Percentiles rank a stretch among this genome's conserved stretches.
phyloP scores from a whole-genome alignment of 1,284 basidiomycete species.

The Trametes sp. region DNA sequence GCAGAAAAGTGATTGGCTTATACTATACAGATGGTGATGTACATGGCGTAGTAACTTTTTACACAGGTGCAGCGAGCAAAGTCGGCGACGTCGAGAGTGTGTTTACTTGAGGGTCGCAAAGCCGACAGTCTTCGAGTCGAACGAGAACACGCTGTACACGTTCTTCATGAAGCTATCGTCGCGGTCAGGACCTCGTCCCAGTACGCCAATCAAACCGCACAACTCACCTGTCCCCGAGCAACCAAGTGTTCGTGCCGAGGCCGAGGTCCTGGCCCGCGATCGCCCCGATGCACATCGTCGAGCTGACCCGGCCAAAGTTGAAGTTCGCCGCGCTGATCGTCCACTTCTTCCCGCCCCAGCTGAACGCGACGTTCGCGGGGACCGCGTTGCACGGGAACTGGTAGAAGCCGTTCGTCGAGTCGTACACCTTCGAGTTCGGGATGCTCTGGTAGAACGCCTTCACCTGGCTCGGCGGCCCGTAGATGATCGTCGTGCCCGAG shows the following conservation, averaged over 20 bases:
- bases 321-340: conserved; percentile 38
- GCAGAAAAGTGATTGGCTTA: too few relatives aligned
- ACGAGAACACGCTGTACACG: conserved; percentile 37
- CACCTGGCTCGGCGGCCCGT: conserved; percentile 54
- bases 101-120: conserved; percentile 26
- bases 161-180: conserved; percentile 37
- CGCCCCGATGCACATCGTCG: conserved; percentile 38
- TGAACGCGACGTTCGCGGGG: conserved; percentile 38
- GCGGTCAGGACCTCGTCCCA: too few relatives aligned
- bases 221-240: conserved; percentile 38
- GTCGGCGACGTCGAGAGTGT: too few relatives aligned
- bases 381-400: conserved; percentile 38
- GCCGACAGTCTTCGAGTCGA: conserved; percentile 33
- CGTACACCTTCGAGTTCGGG: conserved; percentile 46
- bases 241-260: conserved; percentile 37
- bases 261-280: conserved; percentile 35
- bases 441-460: conserved; percentile 53
- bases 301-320: conserved; percentile 34
- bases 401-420: conserved; percentile 38
- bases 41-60: too few relatives aligned
- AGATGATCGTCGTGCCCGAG: conserved; percentile 58
- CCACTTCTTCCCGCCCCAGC: conserved; percentile 44
- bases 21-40: too few relatives aligned
- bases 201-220: neutral
- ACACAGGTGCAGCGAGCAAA: too few relatives aligned